Percentiles rank a stretch among this genome's conserved stretches.
Conservation (phyloP, 2,329 filamentous ascomycete species). For the Kalaharituber pfeilii region DNA sequence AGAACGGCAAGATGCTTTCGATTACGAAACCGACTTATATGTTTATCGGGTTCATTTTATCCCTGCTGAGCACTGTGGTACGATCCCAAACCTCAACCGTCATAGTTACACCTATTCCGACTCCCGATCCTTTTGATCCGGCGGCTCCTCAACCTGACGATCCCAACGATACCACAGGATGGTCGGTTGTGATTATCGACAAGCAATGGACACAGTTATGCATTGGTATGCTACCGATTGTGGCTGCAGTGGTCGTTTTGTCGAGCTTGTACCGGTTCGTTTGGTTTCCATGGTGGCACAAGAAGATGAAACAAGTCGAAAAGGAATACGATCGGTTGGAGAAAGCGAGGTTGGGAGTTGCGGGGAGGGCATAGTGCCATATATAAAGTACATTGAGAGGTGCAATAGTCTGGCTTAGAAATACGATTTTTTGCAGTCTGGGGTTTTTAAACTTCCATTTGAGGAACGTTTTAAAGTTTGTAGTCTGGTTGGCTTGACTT, state of each 20-base stretch:
- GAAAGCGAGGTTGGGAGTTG: neutral
- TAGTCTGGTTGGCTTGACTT: too few relatives aligned
- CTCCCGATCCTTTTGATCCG: neutral
- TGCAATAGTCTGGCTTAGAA: too few relatives aligned
- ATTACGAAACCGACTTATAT: too few relatives aligned
- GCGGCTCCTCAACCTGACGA: neutral
- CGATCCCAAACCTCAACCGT: too few relatives aligned
- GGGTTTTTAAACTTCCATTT: too few relatives aligned
- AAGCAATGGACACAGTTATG: conserved; percentile 1
- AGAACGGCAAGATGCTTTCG: too few relatives aligned
- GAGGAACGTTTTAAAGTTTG: too few relatives aligned
- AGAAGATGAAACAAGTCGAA: neutral
- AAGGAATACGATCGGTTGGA: neutral
- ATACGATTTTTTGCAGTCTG: too few relatives aligned
- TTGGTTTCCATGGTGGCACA: neutral
- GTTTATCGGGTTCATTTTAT: too few relatives aligned
- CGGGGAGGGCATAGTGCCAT: neutral
- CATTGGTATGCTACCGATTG: neutral
- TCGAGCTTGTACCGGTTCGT: neutral
- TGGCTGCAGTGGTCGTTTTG: neutral
- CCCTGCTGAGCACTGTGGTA: too few relatives aligned
- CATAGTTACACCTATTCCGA: neutral
- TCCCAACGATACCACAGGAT: neutral
- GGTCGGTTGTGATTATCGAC: neutral
- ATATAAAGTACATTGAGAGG: too few relatives aligned